A percentile compares a stretch with the other conserved stretches of the same genome.
Evolutionary conservation across 192 early-diverging fungal species (phyloP).

Genomic region (Pecoramyces ruminantium): DNA sequence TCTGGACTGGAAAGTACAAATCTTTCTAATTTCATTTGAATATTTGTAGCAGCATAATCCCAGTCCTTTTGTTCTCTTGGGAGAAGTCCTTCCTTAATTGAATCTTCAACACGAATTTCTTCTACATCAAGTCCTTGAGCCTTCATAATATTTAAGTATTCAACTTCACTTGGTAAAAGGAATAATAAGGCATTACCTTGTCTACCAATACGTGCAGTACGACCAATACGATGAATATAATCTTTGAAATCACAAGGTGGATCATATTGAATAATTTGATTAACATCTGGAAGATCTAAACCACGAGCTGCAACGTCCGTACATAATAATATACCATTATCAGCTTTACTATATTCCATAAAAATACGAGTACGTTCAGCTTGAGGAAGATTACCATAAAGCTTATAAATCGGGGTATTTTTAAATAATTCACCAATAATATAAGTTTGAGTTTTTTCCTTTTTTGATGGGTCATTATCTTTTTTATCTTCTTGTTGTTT

Average conservation of each 20-base stretch:
- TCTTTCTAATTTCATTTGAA: constrained; percentile 52
- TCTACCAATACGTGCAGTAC: constrained; percentile 86
- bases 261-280: constrained; percentile 87
- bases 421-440: constrained; percentile 44
- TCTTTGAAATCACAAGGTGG: constrained; percentile 83
- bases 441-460: constrained; percentile 10
- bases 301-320: constrained; percentile 97
- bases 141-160: constrained; percentile 34
- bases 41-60: constrained; percentile 28
- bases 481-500: constrained; percentile 3
- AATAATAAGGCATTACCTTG: constrained; percentile 73
- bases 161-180: constrained; percentile 75
- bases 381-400: constrained; percentile 82
- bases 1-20: constrained; percentile 41
- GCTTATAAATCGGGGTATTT: constrained; percentile 51
- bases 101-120: constrained; percentile 28
- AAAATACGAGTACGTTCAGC: constrained; percentile 58
- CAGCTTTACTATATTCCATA: constrained; percentile 40
- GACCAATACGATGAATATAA: constrained; percentile 93
- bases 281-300: constrained; percentile 86
- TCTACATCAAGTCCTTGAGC: constrained; percentile 37
- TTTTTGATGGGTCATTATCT: constrained; percentile 11
- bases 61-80: background rate
- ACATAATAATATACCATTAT: constrained; percentile 68
- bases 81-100: constrained; percentile 22